Conservation (phyloP, 2,329 filamentous ascomycete genomes). For the Xylariaceae sp. region DNA sequence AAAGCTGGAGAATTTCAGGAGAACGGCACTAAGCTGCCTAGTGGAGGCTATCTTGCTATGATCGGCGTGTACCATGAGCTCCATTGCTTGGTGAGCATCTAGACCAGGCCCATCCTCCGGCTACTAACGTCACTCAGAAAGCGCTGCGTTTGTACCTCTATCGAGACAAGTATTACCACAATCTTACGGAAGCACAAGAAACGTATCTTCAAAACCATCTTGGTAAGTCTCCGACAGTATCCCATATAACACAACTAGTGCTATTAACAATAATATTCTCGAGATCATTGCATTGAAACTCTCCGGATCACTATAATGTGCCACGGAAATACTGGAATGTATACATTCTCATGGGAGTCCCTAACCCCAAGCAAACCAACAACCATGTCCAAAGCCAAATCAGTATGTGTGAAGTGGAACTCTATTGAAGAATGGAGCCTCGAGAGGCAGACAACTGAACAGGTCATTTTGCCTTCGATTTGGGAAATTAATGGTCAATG, state of each 20-base stretch:
- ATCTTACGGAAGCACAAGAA: constrained; percentile 8
- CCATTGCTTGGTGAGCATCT: neutral
- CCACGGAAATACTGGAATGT: constrained; percentile 12
- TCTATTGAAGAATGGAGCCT: constrained; percentile 19
- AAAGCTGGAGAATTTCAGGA: neutral
- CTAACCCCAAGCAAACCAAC: constrained; percentile 4
- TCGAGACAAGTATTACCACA: constrained; percentile 15
- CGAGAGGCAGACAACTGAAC: neutral
- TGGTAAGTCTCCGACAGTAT: constrained; percentile 3
- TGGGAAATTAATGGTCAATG: no score
- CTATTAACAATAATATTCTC: neutral
- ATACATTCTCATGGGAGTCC: constrained; percentile 14
- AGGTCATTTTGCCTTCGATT: neutral
- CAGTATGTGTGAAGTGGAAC: constrained; percentile 14
- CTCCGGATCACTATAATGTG: constrained; percentile 18
- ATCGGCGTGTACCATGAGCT: constrained; percentile 7
- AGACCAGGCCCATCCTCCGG: neutral
- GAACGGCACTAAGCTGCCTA: neutral
- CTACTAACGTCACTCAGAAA: constrained; percentile 2
- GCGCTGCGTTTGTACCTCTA: constrained; percentile 20
- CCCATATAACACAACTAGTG: neutral
- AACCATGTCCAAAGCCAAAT: constrained; percentile 10
- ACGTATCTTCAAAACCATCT: constrained; percentile 11
- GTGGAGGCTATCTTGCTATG: neutral
- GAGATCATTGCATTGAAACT: constrained; percentile 20